Evolutionary conservation across 139 green algal genomes (phyloP), one percentile per base, ranked within the genome.

Genomic region (Chlamydomonas applanata): DNA sequence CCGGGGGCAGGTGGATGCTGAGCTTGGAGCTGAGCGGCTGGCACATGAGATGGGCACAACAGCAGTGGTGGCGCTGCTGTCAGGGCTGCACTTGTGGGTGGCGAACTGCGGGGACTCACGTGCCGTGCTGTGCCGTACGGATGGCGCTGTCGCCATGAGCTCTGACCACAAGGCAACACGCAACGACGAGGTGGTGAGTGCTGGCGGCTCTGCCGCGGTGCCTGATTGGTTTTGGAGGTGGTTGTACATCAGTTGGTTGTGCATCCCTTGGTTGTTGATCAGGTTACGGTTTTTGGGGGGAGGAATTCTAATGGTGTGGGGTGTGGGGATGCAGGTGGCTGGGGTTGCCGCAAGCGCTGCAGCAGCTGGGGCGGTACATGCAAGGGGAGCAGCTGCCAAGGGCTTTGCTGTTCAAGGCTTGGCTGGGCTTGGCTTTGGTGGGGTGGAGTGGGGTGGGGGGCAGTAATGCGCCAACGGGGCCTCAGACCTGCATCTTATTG

Each of bases 81-180:
- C 86, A 45, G 35, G 40, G 27, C 45, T 71, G 25, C 82, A 91
- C 68, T 72, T 97, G 0, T 94, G 88, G 76, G 88, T 97, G 1
- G 91, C 88, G 22, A 95, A 95, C 74, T 93, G 88, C 69, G 89
- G 91, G 20, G 92, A 97, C 79, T 95, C 89, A 2, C 79, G 92
- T 19, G 89, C 89, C 0, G 89, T 97, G 57, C 74, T 97, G 44
- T 91, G 83, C 44, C 78, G 92, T 9, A 54, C 69, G 20, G 84
- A 79, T 24, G 67, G 66, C 49, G 91, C 85, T 0, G 67, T 91
- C 36, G 66, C 83, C 17, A 72, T 97, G 49, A 94, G 86, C 2
- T 81, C 85, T 33, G 90, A 97, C 69, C 90, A 96, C 81, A 89
- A 90, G 73, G 86, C 90, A 16, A 80, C 85, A 13, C 71, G 89